Evolutionary conservation across 78 protist genomes (phyloP), one percentile per base, ranked within the genome.

Genomic region (Planoprotostelium fungivorum): DNA sequence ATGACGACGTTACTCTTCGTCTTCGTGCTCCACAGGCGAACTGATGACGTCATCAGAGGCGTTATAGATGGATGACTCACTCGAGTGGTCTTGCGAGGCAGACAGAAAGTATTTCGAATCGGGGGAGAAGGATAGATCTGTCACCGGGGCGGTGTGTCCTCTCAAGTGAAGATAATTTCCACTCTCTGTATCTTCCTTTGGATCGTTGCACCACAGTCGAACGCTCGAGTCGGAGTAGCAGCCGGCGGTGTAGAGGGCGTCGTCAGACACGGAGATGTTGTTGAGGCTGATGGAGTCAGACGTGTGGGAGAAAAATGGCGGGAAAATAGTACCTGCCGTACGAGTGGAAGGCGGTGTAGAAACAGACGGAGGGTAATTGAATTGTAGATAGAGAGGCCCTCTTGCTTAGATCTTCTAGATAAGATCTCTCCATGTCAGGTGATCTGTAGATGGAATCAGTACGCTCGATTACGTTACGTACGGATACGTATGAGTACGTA

Each of bases 1-100:
- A 88, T 83, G 38, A 96, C 97, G 31, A 98, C 73, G 88, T 95
- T 96, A 0, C 91, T 31, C 87, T 34, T 35, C 0, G 98, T 96
- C 37, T 89, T 93, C 83, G 95, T 29, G n/a, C 85, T 36, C 99
- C 99, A 98, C 34, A 98, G 90, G 29, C 99, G 94, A 5, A 91
- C 93, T 0, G 98, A n/a, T 95, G 23, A 86, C 25, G 86, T 96
- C 97, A 35, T 93, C 92, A 31, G 97, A 92, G 28, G 94, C 84
- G 36, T 94, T 84, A n/a, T 97, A 25, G 0, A 36, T 10, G 1
- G 0, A 5, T 63, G 38, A 38, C 38, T 35, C 51, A 10, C 86
- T 34, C 34, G 89, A 36, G 37, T 88, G 73, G 36, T 36, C 38
- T 89, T 84, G 34, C 28, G 28, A 34, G 16, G 36, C 38, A 84